These are phyloP conservation scores for Crithidia bombi DNA, from an alignment of 208 protist species.

Conservation along the genomic window DNA sequence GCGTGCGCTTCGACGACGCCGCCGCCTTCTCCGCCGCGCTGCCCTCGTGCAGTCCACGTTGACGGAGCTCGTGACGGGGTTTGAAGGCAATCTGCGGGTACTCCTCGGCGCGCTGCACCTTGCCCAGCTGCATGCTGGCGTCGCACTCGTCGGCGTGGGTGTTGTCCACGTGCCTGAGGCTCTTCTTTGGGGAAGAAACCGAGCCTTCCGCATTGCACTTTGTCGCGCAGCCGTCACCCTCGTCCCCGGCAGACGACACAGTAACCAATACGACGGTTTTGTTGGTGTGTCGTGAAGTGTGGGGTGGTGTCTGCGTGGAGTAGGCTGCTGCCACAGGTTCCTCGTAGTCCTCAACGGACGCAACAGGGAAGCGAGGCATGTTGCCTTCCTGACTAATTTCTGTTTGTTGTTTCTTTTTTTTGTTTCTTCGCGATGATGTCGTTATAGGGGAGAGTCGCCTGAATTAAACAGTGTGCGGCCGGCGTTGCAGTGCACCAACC, in stretches of 20 bases:
- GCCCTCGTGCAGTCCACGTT: background rate
- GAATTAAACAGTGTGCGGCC: no score
- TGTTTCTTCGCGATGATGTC: background rate
- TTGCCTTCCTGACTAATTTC: background rate
- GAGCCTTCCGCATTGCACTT: no score
- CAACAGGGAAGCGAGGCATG: slow-evolving; percentile 14
- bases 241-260: no score
- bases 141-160: background rate
- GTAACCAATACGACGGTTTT: background rate
- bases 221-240: no score
- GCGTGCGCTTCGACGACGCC: background rate
- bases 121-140: slow-evolving; percentile 3
- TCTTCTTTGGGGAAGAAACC: background rate
- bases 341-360: slow-evolving; percentile 16
- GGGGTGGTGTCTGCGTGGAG: background rate
- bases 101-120: slow-evolving; percentile 13
- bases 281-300: background rate
- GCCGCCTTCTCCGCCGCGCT: background rate
- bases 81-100: slow-evolving; percentile 13
- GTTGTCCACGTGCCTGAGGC: background rate
- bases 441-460: no score
- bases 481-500: no score
- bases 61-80: slow-evolving; percentile 1
- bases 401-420: background rate
- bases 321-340: slow-evolving; percentile 5